Evolutionary conservation across 2,329 filamentous ascomycete genomes (phyloP), one percentile per base, ranked within the genome.

Genomic region (Colletotrichum tanaceti): DNA sequence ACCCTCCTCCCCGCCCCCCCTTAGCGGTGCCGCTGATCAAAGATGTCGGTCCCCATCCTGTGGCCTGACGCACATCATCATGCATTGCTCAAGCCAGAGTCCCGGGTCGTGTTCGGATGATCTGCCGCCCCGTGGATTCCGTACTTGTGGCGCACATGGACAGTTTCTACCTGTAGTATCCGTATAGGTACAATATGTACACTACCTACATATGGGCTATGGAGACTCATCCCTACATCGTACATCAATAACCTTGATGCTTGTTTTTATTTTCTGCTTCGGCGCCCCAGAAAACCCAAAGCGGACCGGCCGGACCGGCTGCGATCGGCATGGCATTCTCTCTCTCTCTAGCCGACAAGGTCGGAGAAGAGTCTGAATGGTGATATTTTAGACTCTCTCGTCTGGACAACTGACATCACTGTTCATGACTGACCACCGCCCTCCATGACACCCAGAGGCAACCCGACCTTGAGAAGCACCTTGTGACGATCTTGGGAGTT

Each of bases 51-150:
- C 32, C 38, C 16, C 49, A 9, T 57, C 32, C 4, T 16, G 18
- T 52, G 50, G 22, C 49, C 58, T 55, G 41, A 39, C 3, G 43
- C 22, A n/a, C 11, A 55, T 38, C 58, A 7, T n/a, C 16, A 39
- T 13, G 28, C 28, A 22, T 22, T 14, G 20, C 47, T 18, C 16
- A 32, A 6, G 18, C 24, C 9, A 22, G 11, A 53, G 24, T 16
- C 18, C 32, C 1, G 28, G 28, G 5, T 9, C n/a, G 46, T 39
- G 52, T 65, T 54, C 61, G 39, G 65, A 68, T 32, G 39, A 53
- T 49, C 60, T 47, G 20, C 52, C 39, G 13, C 11, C 22, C 58
- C 49, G n/a, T 16, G 38, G 18, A 5, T 35, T 28, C 43, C 47
- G 44, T 22, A 38, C 6, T 62, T 44, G 49, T 24, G 59, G 44